Base-by-base conservation (phyloP, 768 basidiomycete genomes). In the Neoboletus magnificus region DNA sequence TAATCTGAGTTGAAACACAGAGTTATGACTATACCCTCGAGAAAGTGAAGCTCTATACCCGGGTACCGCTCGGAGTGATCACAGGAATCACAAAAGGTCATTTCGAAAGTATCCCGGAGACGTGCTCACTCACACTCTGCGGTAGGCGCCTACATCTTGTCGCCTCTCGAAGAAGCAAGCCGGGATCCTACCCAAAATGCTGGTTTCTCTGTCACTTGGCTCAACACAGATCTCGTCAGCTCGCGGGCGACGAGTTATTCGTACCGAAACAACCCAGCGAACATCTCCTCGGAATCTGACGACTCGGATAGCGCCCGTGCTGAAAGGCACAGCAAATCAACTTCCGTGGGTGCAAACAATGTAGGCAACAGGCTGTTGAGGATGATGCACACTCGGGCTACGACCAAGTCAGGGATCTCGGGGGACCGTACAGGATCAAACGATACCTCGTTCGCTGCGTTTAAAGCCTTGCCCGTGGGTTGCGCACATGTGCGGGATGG, bases 21-120 rank as follows among this genome's bases (percentile, higher is more conserved):
- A 93, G 89, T 63, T 97, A 93, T 65, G 94, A 97, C 72, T 96
- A 94, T 81, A 82, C 82, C 68, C 82, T 96, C 53, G 91, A 91
- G 68, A 94, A 98, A 70, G 92, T 98, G 48, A 88, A 91, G 67
- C 74, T 86, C 56, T 96, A 89, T 75, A 94, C 87, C 62, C 86
- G 95, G 40, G 84, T 98, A 47, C 95, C 94, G 2, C 80, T 97
- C 39, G 83, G 83, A 45, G 89, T 91, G 65, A 85, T 98, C 62
- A 74, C 81, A 29, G 74, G 77, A 22, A 85, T 99, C 20, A 82
- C 81, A 49, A 91, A 89, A 81, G 96, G 93, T 87, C 23, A 15
- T 53, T 51, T 37, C 16, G 68, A 25, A 35, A 22, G 5, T 8
- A 16, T 27, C 8, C n/a, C 22, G n/a, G 46, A 18, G 29, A 27